Conservation (phyloP, 2,329 filamentous ascomycete genomes). For the Pezicula carpinea region DNA sequence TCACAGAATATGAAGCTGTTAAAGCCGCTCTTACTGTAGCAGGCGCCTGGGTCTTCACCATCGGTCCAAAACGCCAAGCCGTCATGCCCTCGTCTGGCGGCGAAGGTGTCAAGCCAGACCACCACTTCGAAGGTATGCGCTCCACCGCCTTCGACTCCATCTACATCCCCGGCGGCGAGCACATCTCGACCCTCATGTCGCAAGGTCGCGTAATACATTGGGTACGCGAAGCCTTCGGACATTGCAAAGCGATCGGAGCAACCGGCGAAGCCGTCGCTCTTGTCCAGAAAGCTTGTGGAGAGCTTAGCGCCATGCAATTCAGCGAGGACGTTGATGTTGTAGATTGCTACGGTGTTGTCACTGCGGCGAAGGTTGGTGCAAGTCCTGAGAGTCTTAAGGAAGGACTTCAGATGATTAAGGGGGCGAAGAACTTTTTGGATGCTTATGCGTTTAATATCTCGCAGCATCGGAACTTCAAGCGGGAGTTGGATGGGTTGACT, state of each 20-base stretch:
- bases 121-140: conserved; percentile 75
- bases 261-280: conserved; percentile 68
- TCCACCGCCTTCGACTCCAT: conserved; percentile 78
- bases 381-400: conserved; percentile 56
- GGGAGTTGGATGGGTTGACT: conserved; percentile 68
- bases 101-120: conserved; percentile 61
- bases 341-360: conserved; percentile 76
- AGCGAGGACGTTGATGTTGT: conserved; percentile 41
- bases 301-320: conserved; percentile 41
- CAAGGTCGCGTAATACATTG: conserved; percentile 72
- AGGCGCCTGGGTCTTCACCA: conserved; percentile 66
- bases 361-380: conserved; percentile 41
- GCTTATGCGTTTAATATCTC: conserved; percentile 66
- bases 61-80: conserved; percentile 61
- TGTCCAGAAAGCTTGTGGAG: conserved; percentile 42
- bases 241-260: conserved; percentile 74
- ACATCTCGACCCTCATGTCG: conserved; percentile 57
- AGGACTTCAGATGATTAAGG: conserved; percentile 58
- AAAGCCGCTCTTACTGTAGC: conserved; percentile 57
- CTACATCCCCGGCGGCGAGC: conserved; percentile 69
- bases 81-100: conserved; percentile 41
- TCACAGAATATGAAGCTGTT: conserved; percentile 58
- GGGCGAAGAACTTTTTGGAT: conserved; percentile 63
- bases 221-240: conserved; percentile 75
- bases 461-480: conserved; percentile 67